These are phyloP conservation scores for Nakazawaea ernobii DNA, from an alignment of 805 yeast species.

Conservation along the genomic window DNA sequence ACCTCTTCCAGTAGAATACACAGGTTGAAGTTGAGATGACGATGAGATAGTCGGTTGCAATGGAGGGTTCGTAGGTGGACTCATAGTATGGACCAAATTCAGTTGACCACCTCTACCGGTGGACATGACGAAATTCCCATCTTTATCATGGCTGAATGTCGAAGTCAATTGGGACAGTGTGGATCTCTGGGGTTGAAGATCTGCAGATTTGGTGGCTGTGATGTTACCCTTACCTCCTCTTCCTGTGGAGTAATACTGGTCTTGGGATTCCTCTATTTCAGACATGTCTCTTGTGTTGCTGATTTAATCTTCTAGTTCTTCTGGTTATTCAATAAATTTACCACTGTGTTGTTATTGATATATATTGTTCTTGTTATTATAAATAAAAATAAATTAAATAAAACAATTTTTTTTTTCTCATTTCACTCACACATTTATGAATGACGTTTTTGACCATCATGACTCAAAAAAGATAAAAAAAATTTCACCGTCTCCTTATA, in stretches of 20 bases:
- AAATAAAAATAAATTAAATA: too few species aligned
- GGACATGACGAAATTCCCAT: slow-evolving; percentile 34
- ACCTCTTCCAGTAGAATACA: slow-evolving; percentile 50
- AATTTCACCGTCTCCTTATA: too few species aligned
- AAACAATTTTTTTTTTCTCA: too few species aligned
- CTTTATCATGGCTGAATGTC: slow-evolving; percentile 22
- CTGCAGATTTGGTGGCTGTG: slow-evolving; percentile 14
- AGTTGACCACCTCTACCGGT: slow-evolving; percentile 59
- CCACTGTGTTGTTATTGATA: too few species aligned
- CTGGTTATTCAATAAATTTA: too few species aligned
- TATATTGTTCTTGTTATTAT: too few species aligned
- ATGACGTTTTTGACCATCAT: too few species aligned
- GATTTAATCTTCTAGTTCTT: too few species aligned
- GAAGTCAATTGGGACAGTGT: slow-evolving; percentile 14
- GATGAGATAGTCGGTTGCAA: slow-evolving; percentile 33
- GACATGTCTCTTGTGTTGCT: neutral
- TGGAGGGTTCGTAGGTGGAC: slow-evolving; percentile 36
- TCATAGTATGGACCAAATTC: slow-evolving; percentile 35
- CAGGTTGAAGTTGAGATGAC: slow-evolving; percentile 32
- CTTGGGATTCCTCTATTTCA: neutral
- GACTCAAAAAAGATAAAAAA: too few species aligned
- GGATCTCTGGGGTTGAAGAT: slow-evolving; percentile 12
- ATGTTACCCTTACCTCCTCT: slow-evolving; percentile 32
- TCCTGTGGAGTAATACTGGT: slow-evolving; percentile 20
- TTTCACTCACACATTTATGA: too few species aligned